Base-by-base conservation (phyloP, 805 yeast genomes). In the Saccharomycopsis vini region DNA sequence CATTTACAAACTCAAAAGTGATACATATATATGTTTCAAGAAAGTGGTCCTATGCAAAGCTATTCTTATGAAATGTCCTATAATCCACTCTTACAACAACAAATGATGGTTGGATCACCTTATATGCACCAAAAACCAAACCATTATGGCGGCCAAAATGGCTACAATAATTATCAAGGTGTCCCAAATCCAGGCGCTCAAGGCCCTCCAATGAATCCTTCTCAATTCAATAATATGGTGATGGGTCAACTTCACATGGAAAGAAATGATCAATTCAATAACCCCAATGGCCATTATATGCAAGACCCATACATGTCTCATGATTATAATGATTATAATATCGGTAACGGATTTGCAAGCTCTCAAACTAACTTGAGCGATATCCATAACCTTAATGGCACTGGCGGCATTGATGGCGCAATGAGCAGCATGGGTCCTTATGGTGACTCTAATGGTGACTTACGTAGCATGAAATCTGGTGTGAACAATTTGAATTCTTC, bases 1-100 rank as follows among this genome's bases (percentile, higher is more conserved):
- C n/a, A n/a, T n/a, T n/a, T n/a, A n/a, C n/a, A n/a, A n/a, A n/a
- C n/a, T n/a, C n/a, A n/a, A n/a, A n/a, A n/a, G n/a, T n/a, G n/a
- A n/a, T n/a, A n/a, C n/a, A n/a, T n/a, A n/a, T n/a, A n/a, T n/a
- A n/a, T n/a, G n/a, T n/a, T n/a, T n/a, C n/a, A n/a, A n/a, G n/a
- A n/a, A n/a, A n/a, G n/a, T n/a, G n/a, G n/a, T n/a, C n/a, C n/a
- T n/a, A n/a, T n/a, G n/a, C n/a, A n/a, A n/a, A 24, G 26, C 19
- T 45, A 24, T 35, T 40, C 40, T 21, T 46, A 32, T 32, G 42
- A 43, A 21, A 46, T 46, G 50, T 40, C 50, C n/a, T 46, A 42
- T 45, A 46, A 46, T 18, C 47, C 50, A 20, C 38, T 46, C 21
- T 46, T 46, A 44, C 48, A 45, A 22, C 50, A 41, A 32, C 36